Evolutionary conservation across 257 asterid genomes (phyloP).

Genomic region (Oldenlandia corymbosa): DNA sequence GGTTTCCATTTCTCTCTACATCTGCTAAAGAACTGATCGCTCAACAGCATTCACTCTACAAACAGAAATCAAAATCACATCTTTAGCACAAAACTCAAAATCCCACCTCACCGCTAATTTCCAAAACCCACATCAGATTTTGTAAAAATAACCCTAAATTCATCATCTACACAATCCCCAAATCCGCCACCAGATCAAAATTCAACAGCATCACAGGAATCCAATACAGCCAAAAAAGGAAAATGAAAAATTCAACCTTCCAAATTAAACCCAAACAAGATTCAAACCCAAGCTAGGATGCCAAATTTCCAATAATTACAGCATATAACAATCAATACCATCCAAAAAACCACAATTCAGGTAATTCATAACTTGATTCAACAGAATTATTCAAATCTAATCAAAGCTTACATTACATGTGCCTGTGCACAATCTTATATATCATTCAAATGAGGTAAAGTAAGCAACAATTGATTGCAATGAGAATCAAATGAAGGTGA

Average conservation of each 20-base stretch:
- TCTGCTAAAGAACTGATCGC: conserved; percentile 32
- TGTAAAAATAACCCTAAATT: conserved; percentile 21
- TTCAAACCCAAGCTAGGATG: conserved; percentile 9
- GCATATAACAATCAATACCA: not conserved
- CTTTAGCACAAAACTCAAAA: conserved; percentile 26
- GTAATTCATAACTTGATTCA: conserved; percentile 23
- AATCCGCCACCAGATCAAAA: conserved; percentile 15
- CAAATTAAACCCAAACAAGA: not conserved
- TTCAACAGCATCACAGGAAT: conserved; percentile 18
- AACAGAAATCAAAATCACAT: conserved; percentile 21
- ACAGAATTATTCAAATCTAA: conserved; percentile 31
- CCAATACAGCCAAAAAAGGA: conserved; percentile 18
- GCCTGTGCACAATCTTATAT: not conserved
- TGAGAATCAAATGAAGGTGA: conserved; percentile 16
- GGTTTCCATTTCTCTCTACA: conserved; percentile 57
- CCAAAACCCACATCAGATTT: conserved; percentile 25
- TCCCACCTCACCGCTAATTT: conserved; percentile 8
- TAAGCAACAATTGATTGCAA: conserved; percentile 17
- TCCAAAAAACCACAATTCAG: conserved; percentile 24
- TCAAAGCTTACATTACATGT: conserved; percentile 15
- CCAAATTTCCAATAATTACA: conserved; percentile 8
- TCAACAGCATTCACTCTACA: conserved; percentile 33
- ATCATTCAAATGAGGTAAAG: conserved; percentile 4
- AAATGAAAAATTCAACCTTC: conserved; percentile 9
- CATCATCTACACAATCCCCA: conserved; percentile 18